A percentile compares a stretch with the other conserved stretches of the same genome.
These are phyloP conservation scores for Neurospora terricola DNA, from an alignment of 495 filamentous ascomycete genomes.

Conservation along the genomic window DNA sequence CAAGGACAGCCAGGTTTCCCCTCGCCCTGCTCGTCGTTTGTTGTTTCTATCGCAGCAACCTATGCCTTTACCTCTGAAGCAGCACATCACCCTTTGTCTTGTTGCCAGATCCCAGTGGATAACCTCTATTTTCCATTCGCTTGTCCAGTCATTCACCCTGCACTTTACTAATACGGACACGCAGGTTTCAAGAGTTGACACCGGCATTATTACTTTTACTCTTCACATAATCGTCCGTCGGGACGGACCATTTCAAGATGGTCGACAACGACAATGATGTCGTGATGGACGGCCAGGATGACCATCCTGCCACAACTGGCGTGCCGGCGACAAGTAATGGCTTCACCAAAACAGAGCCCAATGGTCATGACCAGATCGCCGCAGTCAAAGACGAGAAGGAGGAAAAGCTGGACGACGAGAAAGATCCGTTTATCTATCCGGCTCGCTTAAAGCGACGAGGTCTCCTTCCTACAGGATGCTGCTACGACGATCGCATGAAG, in stretches of 20 bases:
- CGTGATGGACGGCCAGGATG: conserved; percentile 30
- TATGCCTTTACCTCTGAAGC: neutral
- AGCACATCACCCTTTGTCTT: neutral
- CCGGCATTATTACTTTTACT: neutral
- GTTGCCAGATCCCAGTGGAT: neutral
- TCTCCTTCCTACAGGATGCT: conserved; percentile 58
- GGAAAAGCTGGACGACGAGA: conserved; percentile 12
- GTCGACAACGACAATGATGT: conserved; percentile 18
- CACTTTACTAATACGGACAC: neutral
- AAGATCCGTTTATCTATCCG: conserved; percentile 11
- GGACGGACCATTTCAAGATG: conserved; percentile 17
- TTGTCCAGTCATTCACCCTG: neutral
- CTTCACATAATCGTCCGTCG: neutral
- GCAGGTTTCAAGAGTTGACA: neutral
- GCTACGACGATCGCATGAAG: conserved; percentile 90
- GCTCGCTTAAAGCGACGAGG: conserved; percentile 16
- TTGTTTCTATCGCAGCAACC: neutral
- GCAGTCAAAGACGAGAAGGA: conserved; percentile 10
- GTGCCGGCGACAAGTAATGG: conserved; percentile 27
- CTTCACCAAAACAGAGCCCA: conserved; percentile 12
- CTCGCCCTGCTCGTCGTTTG: neutral
- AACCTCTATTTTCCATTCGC: neutral
- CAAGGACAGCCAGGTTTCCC: neutral
- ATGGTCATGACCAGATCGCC: conserved; percentile 17
- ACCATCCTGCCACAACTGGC: conserved; percentile 23